Base-by-base conservation (phyloP, 116 monocot species). In the Dioscorea cayenensis region DNA sequence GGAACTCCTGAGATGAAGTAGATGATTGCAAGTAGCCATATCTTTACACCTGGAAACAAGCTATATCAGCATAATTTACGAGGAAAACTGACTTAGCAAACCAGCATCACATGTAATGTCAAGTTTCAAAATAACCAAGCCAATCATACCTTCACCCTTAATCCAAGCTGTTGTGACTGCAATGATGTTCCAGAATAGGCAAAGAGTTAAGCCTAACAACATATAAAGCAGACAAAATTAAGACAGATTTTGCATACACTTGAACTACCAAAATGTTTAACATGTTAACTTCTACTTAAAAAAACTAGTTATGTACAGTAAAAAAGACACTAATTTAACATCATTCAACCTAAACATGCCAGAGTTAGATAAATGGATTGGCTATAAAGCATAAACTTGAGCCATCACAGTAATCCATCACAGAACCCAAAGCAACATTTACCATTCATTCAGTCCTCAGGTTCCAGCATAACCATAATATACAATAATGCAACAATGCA, bases 91-190 rank as follows among this genome's bases (percentile, higher is more conserved):
- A 48, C 50, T 55, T 25, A 11, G 61, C 32, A 60, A 66, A 19
- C 65, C 21, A 50, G 25, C 4, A 37, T 36, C 49, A 61, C 28
- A 36, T 10, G 68, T 36, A 68, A 36, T 32, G 22, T 20, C 32
- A 49, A 66, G 36, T 23, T 49, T n/a, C 25, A 23, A 18, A 35
- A 66, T 5, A 20, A 62, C 4, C 43, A 43, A 43, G 43, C 28
- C 21, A 71, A 55, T 65, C 58, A 28, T 78, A 90, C 94, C 87
- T 90, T 79, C 83, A 51, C 85, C 83, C 82, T 84, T 94, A 37
- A 94, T 87, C 87, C 94, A 94, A 78, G 80, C 87, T 50, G 83
- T 72, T 58, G 83, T 87, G 66, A 94, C 87, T 51, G 90, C 85
- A 77, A 94, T 82, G 29, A 90, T 19, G 84, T 94, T 94, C 90